Evolutionary conservation across 176 grass and related monocot species (phyloP).

Genomic region (Avena insularis): DNA sequence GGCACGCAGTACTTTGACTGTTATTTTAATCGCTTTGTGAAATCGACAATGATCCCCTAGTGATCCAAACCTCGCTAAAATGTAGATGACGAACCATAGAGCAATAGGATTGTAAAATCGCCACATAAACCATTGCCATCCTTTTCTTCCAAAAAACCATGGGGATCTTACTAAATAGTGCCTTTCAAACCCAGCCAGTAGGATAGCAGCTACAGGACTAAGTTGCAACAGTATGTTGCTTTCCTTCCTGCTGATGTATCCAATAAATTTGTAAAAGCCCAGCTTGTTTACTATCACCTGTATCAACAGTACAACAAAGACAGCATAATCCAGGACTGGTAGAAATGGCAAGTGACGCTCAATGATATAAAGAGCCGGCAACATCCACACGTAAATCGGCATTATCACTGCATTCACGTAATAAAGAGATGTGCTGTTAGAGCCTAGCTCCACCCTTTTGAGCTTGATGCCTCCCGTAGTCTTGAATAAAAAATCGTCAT

Average conservation of each 20-base stretch:
- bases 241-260: background rate
- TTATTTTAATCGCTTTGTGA: background rate
- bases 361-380: background rate
- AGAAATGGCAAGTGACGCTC: background rate
- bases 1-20: background rate
- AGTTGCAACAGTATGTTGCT: background rate
- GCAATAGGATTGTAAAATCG: background rate
- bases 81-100: background rate
- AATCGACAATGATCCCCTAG: background rate
- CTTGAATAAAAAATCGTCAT: background rate
- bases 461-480: background rate
- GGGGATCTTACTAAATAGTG: background rate
- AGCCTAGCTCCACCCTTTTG: background rate
- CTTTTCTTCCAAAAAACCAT: no score
- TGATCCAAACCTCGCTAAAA: background rate
- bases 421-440: background rate
- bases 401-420: background rate
- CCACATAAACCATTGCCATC: no score
- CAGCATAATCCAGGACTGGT: background rate
- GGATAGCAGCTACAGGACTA: background rate
- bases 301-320: background rate
- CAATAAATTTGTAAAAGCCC: background rate
- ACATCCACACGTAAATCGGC: background rate
- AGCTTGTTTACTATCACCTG: background rate
- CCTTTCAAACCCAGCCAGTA: background rate